A percentile compares a stretch with the other conserved stretches of the same genome.
Evolutionary conservation across 139 green algal species (phyloP).

Genomic region (Chlorella vulgaris): DNA sequence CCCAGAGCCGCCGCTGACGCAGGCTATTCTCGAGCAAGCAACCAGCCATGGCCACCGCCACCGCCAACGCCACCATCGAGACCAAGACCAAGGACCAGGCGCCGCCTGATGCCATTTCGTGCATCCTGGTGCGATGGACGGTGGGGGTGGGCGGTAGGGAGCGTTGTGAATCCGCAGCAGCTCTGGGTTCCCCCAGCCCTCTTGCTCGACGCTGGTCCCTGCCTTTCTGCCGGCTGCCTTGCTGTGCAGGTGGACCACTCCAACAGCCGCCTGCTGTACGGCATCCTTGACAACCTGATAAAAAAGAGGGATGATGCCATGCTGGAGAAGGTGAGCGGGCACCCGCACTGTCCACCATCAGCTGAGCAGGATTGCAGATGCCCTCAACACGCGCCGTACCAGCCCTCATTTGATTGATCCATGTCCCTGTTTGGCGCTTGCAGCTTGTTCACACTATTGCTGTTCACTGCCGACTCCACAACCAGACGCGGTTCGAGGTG

Average conservation of each 20-base stretch:
- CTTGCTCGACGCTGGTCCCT: too few relatives aligned
- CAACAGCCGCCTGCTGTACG: neutral
- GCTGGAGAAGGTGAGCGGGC: slow-evolving; percentile 20
- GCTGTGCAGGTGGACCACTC: slow-evolving; percentile 8
- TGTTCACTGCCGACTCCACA: slow-evolving; percentile 25
- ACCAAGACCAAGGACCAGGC: neutral
- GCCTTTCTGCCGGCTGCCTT: neutral
- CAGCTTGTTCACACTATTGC: slow-evolving; percentile 28
- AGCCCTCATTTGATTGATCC: too few relatives aligned
- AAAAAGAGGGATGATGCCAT: neutral
- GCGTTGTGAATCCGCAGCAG: too few relatives aligned
- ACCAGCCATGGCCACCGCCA: neutral
- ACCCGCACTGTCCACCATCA: too few relatives aligned
- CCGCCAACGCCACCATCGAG: neutral
- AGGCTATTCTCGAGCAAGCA: too few relatives aligned
- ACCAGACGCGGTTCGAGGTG: neutral
- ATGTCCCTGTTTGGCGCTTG: too few relatives aligned
- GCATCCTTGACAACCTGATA: neutral
- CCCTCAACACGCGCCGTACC: too few relatives aligned
- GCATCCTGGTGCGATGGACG: slow-evolving; percentile 21
- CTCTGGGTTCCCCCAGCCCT: too few relatives aligned
- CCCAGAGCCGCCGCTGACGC: too few relatives aligned
- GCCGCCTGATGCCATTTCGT: slow-evolving; percentile 3
- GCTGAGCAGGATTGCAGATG: too few relatives aligned
- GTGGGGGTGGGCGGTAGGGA: too few relatives aligned